phyloP scores from a whole-genome alignment of 345 rosid genomes.

The Bretschneidera sinensis region DNA sequence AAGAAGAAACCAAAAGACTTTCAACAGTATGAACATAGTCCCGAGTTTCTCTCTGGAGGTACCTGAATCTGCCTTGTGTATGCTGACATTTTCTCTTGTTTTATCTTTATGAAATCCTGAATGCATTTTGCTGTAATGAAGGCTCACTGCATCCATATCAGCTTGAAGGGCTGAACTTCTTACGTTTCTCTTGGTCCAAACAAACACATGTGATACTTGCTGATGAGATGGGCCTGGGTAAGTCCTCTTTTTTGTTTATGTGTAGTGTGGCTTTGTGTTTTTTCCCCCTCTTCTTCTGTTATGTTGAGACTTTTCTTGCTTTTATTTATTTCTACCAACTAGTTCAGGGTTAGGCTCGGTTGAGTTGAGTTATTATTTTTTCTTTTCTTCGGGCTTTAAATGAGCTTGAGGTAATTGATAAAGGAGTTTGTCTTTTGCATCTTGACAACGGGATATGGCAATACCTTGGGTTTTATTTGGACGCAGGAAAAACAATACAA shows the following conservation, averaged over 20 bases:
- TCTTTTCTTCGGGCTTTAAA: not conserved
- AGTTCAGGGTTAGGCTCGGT: not conserved
- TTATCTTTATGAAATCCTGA: slow-evolving; percentile 13
- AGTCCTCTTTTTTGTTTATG: slow-evolving; percentile 12
- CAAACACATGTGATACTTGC: slow-evolving; percentile 98
- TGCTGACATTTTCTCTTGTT: slow-evolving; percentile 6
- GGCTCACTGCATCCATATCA: slow-evolving; percentile 97
- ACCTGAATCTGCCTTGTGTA: slow-evolving; percentile 18
- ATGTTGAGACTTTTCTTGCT: slow-evolving; percentile 6
- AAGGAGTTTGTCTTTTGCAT: slow-evolving; percentile 1
- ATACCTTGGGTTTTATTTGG: slow-evolving; percentile 16
- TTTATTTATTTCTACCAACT: not conserved
- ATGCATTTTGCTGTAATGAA: slow-evolving; percentile 35
- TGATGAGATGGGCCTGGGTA: slow-evolving; percentile 99
- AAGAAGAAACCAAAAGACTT: slow-evolving; percentile 73
- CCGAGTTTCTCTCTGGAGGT: slow-evolving; percentile 95
- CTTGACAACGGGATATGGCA: slow-evolving; percentile 9
- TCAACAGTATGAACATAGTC: slow-evolving; percentile 76
- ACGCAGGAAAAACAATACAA: slow-evolving; percentile 94
- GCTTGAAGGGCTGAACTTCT: slow-evolving; percentile 93
- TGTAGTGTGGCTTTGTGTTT: slow-evolving; percentile 4
- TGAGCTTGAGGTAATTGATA: slow-evolving; percentile 1
- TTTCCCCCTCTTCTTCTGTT: not conserved
- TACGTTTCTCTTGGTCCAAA: slow-evolving; percentile 95
- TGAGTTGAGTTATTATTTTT: not conserved